These are phyloP conservation scores for Cercophora scortea DNA, from an alignment of 495 filamentous ascomycete species.

Conservation along the genomic window DNA sequence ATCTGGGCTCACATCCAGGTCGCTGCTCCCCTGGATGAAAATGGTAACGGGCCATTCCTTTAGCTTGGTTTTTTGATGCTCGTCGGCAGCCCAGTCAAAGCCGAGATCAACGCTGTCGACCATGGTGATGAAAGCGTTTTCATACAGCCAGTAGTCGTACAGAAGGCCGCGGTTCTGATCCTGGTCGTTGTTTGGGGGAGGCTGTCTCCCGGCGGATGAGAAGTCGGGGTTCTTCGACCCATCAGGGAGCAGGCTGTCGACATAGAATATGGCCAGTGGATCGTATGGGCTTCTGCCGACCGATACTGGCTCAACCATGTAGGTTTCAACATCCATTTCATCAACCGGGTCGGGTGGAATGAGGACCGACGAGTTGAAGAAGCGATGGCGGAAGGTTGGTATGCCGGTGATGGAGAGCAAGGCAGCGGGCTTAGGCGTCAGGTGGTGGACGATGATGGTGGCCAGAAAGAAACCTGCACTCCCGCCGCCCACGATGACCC, in stretches of 20 bases:
- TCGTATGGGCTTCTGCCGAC: constrained; percentile 1
- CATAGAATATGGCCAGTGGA: not conserved
- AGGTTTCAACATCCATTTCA: constrained; percentile 6
- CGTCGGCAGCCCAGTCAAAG: constrained; percentile 6
- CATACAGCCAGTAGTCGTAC: constrained; percentile 14
- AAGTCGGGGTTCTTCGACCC: constrained; percentile 8
- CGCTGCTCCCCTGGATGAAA: constrained; percentile 14
- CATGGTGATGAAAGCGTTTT: constrained; percentile 7
- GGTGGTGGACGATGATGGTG: constrained; percentile 13
- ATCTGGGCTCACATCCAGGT: constrained; percentile 6
- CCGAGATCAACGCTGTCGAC: constrained; percentile 10
- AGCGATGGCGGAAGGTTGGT: constrained; percentile 14
- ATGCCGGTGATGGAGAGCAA: constrained; percentile 20
- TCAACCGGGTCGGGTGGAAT: constrained; percentile 8
- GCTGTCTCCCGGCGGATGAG: not conserved
- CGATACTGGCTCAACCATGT: constrained; percentile 4
- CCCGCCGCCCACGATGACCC: constrained; percentile 13
- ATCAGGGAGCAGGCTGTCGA: constrained; percentile 3
- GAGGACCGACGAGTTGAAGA: constrained; percentile 15
- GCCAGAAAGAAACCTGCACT: constrained; percentile 17
- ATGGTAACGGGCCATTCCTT: constrained; percentile 13
- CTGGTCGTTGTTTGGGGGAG: not conserved
- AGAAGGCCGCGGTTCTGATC: constrained; percentile 4
- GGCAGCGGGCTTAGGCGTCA: constrained; percentile 8
- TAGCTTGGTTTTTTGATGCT: not conserved